Conservation (phyloP, 1,284 basidiomycete genomes). For the Fistulina hepatica region DNA sequence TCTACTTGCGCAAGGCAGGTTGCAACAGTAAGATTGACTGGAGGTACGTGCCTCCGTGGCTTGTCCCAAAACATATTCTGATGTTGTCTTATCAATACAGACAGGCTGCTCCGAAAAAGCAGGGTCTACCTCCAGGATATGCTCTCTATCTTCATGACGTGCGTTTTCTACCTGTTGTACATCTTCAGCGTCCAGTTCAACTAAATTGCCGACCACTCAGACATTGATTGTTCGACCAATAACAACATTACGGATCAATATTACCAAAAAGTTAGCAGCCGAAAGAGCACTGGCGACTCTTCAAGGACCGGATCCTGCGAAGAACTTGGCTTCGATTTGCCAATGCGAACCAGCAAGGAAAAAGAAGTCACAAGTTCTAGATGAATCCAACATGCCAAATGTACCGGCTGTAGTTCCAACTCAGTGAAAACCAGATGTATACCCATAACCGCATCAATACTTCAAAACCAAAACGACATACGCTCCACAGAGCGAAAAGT, state of each 20-base stretch:
- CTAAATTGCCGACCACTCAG: too few relatives aligned
- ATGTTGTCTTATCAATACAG: background rate
- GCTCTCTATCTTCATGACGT: background rate
- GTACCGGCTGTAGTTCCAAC: too few relatives aligned
- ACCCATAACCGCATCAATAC: too few relatives aligned
- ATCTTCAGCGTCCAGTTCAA: background rate
- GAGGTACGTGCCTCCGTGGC: constrained; percentile 20
- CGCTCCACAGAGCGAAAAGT: too few relatives aligned
- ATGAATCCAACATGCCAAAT: too few relatives aligned
- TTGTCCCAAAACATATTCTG: background rate
- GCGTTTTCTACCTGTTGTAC: background rate
- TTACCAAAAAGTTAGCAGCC: background rate
- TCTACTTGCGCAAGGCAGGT: constrained; percentile 47
- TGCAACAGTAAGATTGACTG: constrained; percentile 32
- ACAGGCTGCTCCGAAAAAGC: background rate
- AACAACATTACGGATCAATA: background rate
- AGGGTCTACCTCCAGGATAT: background rate
- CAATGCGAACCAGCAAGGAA: too few relatives aligned
- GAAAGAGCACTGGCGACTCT: background rate
- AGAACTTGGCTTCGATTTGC: background rate
- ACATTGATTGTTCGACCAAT: background rate
- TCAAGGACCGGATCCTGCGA: background rate
- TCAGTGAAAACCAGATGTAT: too few relatives aligned
- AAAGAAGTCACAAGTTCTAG: too few relatives aligned
- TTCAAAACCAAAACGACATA: too few relatives aligned